phyloP scores from a whole-genome alignment of 495 filamentous ascomycete species.

The Gamarada debralockiae region DNA sequence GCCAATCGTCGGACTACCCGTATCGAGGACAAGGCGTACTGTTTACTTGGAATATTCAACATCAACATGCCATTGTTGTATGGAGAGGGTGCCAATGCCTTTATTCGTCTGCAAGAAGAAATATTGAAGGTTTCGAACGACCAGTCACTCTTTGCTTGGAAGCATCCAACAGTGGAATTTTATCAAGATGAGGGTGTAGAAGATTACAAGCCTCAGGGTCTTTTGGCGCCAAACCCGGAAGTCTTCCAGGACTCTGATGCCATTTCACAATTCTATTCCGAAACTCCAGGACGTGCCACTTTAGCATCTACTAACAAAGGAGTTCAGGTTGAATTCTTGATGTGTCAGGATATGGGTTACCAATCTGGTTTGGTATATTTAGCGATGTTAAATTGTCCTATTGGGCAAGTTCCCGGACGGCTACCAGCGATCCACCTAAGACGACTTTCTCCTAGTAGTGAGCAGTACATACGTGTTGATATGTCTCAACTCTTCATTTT shows the following conservation, averaged over 20 bases:
- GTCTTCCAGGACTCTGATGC: slow-evolving; percentile 2
- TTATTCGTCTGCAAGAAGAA: slow-evolving; percentile 27
- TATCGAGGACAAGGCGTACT: slow-evolving; percentile 2
- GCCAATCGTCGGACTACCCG: slow-evolving; percentile 7
- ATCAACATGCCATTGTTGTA: slow-evolving; percentile 11
- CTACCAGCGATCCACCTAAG: slow-evolving; percentile 1
- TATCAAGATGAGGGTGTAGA: slow-evolving; percentile 1
- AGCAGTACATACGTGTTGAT: slow-evolving; percentile 2
- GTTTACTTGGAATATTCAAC: not conserved
- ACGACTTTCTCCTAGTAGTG: slow-evolving; percentile 2
- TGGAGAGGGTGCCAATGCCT: slow-evolving; percentile 28
- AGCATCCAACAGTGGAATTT: not conserved
- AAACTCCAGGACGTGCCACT: slow-evolving; percentile 3
- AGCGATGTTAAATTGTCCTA: slow-evolving; percentile 3
- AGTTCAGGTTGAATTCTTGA: slow-evolving; percentile 5
- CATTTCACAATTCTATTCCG: slow-evolving; percentile 6
- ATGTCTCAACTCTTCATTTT: not conserved
- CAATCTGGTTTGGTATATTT: slow-evolving; percentile 2
- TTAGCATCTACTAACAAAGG: slow-evolving; percentile 2
- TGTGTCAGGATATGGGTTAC: slow-evolving; percentile 6
- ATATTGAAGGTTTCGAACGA: slow-evolving; percentile 23
- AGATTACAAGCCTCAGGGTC: slow-evolving; percentile 1
- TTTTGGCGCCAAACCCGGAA: not conserved
- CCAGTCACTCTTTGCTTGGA: slow-evolving; percentile 19
- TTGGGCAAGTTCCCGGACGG: not conserved